Conservation (phyloP, 2,329 filamentous ascomycete species). For the Colletotrichum scovillei region DNA sequence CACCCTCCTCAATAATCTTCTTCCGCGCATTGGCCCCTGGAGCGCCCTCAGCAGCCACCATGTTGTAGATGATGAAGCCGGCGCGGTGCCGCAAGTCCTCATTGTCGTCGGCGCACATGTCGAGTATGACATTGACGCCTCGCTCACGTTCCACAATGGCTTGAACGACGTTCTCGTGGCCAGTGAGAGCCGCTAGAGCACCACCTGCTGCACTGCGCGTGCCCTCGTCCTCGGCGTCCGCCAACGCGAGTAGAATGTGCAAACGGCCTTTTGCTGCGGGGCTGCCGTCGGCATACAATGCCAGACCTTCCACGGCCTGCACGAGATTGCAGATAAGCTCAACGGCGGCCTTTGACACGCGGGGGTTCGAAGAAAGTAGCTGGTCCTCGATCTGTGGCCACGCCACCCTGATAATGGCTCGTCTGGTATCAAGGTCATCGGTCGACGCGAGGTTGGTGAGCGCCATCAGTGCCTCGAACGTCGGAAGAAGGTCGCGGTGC, state of each 20-base stretch:
- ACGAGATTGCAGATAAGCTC: conserved; percentile 94
- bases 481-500: conserved; percentile 82
- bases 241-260: conserved; percentile 86
- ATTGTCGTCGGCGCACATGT: conserved; percentile 78
- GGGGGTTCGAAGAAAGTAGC: conserved; percentile 78
- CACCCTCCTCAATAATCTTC: conserved; percentile 71
- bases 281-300: conserved; percentile 75
- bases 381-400: conserved; percentile 87
- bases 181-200: conserved; percentile 85
- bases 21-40: conserved; percentile 70
- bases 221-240: conserved; percentile 83
- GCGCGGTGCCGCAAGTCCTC: conserved; percentile 79
- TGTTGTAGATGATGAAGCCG: conserved; percentile 79
- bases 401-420: conserved; percentile 77
- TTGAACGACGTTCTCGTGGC: conserved; percentile 79
- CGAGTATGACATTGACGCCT: conserved; percentile 83
- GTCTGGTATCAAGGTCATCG: conserved; percentile 73
- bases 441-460: conserved; percentile 93
- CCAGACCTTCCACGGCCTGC: conserved; percentile 73
- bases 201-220: conserved; percentile 89
- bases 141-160: conserved; percentile 77
- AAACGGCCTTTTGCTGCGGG: conserved; percentile 78
- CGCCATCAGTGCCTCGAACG: conserved; percentile 91
- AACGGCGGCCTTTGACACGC: conserved; percentile 84
- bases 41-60: conserved; percentile 75